Percentiles rank a stretch among this genome's conserved stretches.
Conservation (phyloP, 345 rosid species). For the Aquilaria yunnanensis region DNA sequence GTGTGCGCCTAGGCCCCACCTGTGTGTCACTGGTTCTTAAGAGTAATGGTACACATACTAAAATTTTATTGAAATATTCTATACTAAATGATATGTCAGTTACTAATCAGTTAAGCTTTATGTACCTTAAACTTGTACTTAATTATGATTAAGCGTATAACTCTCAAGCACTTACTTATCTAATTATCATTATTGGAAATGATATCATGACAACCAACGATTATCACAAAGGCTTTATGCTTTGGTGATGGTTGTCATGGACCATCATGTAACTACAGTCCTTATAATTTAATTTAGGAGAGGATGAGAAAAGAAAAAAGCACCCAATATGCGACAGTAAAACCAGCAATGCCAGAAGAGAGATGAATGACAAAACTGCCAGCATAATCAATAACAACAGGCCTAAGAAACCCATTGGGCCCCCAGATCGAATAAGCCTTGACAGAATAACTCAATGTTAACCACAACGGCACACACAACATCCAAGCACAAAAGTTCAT, state of each 20-base stretch:
- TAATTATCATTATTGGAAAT: no score
- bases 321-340: conserved; percentile 68
- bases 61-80: no score
- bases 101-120: background rate
- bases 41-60: no score
- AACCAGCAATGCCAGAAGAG: conserved; percentile 72
- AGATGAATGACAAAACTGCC: conserved; percentile 65
- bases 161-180: no score
- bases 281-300: no score
- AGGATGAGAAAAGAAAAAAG: background rate
- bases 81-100: background rate
- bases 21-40: conserved; percentile 5
- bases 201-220: no score
- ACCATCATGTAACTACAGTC: no score
- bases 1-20: conserved; percentile 56
- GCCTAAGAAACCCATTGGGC: conserved; percentile 21
- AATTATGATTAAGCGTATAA: no score
- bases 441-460: conserved; percentile 37
- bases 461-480: conserved; percentile 56
- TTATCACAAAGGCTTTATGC: no score
- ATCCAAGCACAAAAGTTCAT: conserved; percentile 70
- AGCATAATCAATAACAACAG: conserved; percentile 40
- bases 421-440: conserved; percentile 59
- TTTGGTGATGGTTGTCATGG: no score
- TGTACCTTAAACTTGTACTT: no score